These are phyloP conservation scores for Ganoderma multipileum DNA, from an alignment of 1,284 basidiomycete species.

Conservation along the genomic window DNA sequence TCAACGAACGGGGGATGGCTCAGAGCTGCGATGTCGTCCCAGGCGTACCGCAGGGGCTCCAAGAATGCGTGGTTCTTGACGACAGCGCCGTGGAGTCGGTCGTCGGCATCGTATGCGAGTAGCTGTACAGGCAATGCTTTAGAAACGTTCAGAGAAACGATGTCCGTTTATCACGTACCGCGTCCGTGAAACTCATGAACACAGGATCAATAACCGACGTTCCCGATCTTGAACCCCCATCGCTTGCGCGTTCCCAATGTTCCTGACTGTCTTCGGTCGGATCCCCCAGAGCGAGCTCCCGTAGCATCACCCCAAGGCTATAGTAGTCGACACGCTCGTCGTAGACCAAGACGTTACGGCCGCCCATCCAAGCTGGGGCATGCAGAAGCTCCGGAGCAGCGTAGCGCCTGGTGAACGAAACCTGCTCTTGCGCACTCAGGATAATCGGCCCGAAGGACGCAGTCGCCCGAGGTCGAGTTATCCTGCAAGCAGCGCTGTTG, in stretches of 20 bases:
- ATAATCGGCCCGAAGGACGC: conserved; percentile 24
- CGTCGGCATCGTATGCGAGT: conserved; percentile 14
- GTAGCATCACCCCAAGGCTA: conserved; percentile 30
- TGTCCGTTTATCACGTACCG: conserved; percentile 13
- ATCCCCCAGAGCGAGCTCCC: conserved; percentile 26
- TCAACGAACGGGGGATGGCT: conserved; percentile 25
- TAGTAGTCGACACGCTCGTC: conserved; percentile 33
- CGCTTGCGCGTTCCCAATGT: conserved; percentile 24
- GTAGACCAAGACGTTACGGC: conserved; percentile 25
- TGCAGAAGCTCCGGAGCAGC: conserved; percentile 32
- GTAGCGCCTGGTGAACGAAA: conserved; percentile 32
- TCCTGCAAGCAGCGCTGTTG: conserved; percentile 12
- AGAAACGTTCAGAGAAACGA: not conserved
- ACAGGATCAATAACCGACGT: conserved; percentile 22
- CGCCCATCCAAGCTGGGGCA: conserved; percentile 15
- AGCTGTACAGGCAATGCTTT: conserved; percentile 13
- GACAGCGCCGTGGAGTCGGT: conserved; percentile 21
- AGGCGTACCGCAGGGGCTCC: conserved; percentile 18
- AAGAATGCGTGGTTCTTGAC: conserved; percentile 28
- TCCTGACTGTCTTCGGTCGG: conserved; percentile 10
- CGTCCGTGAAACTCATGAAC: conserved; percentile 22
- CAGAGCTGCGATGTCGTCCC: conserved; percentile 28
- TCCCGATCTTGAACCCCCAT: conserved; percentile 5
- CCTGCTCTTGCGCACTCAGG: conserved; percentile 25
- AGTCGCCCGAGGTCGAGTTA: not conserved